These are phyloP conservation scores for Fusarium sp. DNA, from an alignment of 2,329 filamentous ascomycete species.

Conservation along the genomic window DNA sequence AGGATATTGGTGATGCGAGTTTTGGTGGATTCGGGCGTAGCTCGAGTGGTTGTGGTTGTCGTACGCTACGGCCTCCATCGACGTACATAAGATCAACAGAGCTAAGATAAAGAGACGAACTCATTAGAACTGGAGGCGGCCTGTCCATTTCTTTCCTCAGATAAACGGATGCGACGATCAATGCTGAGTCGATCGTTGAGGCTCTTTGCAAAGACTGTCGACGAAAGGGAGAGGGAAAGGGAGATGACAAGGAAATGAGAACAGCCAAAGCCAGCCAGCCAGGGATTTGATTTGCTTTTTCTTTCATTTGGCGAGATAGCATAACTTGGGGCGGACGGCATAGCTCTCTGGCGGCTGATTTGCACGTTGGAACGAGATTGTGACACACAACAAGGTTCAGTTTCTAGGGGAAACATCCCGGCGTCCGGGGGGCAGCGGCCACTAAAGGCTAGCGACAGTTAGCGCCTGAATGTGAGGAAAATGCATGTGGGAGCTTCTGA, in stretches of 20 bases:
- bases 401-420: constrained; percentile 15
- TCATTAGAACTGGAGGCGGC: constrained; percentile 30
- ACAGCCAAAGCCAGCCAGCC: constrained; percentile 6
- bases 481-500: constrained; percentile 17
- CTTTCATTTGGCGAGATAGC: constrained; percentile 4
- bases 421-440: constrained; percentile 25
- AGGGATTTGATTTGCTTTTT: constrained; percentile 24
- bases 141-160: constrained; percentile 31
- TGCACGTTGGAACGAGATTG: not conserved
- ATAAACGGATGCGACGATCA: constrained; percentile 19
- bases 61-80: constrained; percentile 32
- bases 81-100: constrained; percentile 26
- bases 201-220: constrained; percentile 18
- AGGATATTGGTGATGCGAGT: constrained; percentile 2
- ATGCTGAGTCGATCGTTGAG: constrained; percentile 21
- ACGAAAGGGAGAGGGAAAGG: constrained; percentile 11
- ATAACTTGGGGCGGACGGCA: not conserved
- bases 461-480: constrained; percentile 20
- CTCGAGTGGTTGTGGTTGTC: constrained; percentile 25
- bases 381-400: constrained; percentile 16
- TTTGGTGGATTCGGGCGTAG: constrained; percentile 15
- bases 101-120: constrained; percentile 19
- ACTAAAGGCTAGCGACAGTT: constrained; percentile 29
- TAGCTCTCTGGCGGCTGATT: constrained; percentile 16
- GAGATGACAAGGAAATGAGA: constrained; percentile 21